Evolutionary conservation across 2,329 filamentous ascomycete species (phyloP), one percentile per base, ranked within the genome.

Genomic region (Aspergillus fumigatus): DNA sequence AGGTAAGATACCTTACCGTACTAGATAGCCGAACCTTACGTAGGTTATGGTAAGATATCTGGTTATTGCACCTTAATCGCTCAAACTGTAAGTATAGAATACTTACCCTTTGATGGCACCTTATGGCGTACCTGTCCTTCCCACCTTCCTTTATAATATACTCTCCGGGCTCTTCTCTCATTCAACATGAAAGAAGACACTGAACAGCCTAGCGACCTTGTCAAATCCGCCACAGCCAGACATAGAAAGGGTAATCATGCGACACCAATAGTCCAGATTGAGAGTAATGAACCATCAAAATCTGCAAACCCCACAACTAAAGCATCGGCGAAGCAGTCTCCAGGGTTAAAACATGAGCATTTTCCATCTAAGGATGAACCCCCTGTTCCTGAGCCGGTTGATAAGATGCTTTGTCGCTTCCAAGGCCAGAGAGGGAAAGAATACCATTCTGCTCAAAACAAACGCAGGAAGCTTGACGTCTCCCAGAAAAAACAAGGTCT

Each of bases 401-500:
- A 43, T 43, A 19, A 21, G 10, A 43, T 23, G n/a, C n/a, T 23
- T 8, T 19, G 2, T 43, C n/a, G 21, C 8, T 23, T 23, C 8
- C n/a, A 43, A 23, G 40, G 40, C 21, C n/a, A 17, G 40, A 21
- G 21, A 9, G 21, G 40, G 40, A 43, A 43, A 43, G 19, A 21
- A 23, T 14, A 17, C 14, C 32, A 5, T 38, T 11, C 10, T 43
- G 9, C 40, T 11, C 40, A 43, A 9, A 41, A 26, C 53, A 60
- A 60, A 41, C 58, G 58, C n/a, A 49, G 58, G 38, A 62, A 53
- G 32, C 29, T 53, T 29, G 41, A 29, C n/a, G n/a, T 29, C 19
- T 21, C 21, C 11, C 40, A 21, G 40, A 19, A 21, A 43, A 43
- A 43, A 43, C 17, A 43, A 19, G 40, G 7, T 43, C 10, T 2